Base-by-base conservation (phyloP, 2,329 filamentous ascomycete genomes). In the Phialophora expanda region DNA sequence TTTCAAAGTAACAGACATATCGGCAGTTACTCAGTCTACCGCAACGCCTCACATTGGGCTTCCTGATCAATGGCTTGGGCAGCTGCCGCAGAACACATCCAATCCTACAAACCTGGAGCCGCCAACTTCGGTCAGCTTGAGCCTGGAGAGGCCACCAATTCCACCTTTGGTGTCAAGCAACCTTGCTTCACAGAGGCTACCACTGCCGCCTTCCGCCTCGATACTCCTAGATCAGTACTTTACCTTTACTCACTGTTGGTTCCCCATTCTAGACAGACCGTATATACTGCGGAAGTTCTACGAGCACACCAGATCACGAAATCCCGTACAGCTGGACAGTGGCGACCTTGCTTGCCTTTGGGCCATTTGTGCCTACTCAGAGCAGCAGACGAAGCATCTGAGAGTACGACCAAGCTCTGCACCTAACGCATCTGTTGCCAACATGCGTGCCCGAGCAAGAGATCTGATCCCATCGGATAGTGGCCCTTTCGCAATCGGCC, bases 251-350 rank as follows among this genome's bases (percentile, higher is more conserved):
- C 84, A 87, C 69, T 81, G 81, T 28, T 88, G 86, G 85, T 80
- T 88, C 32, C 86, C 86, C 0, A 81, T 87, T n/a, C 78, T 83
- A 28, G 83, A 85, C 56, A 86, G 85, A 72, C 83, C 86, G 68
- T 82, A 83, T 63, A 79, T 86, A 8, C 75, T 87, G 17, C 84
- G 83, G 64, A 78, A 82, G 3, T 84, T 83, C n/a, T 87, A 87
- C 71, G 79, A 82, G 6, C 71, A 81, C 82, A 54, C 76, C 12
- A 64, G 56, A 58, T 24, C 38, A 6, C 22, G 51, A 12, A 61
- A 57, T 30, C n/a, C 17, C 14, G 41, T 22, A 20, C 56, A 51
- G 28, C 28, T 44, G 12, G 61, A 66, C 22, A 54, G 30, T 44
- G 56, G 60, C 14, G 69, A 80, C 60, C 78, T 80, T 69, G 79